Conservation (phyloP, 495 filamentous ascomycete species). For the Podospora sp. region DNA sequence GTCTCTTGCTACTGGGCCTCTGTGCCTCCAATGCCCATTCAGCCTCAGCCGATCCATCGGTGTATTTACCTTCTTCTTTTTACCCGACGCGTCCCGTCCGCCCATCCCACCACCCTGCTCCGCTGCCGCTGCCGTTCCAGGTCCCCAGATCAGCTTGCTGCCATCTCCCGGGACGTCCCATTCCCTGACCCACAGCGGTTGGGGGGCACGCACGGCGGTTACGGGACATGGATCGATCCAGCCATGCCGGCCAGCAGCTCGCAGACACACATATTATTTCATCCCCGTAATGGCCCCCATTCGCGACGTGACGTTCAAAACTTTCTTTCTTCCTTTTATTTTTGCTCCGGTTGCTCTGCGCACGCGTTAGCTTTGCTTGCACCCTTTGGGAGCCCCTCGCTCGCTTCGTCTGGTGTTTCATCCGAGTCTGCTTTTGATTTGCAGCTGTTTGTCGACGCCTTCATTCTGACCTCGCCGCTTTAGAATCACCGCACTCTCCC, state of each 20-base stretch:
- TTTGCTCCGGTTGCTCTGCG: not conserved
- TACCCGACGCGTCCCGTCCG: constrained; percentile 17
- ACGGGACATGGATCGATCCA: constrained; percentile 18
- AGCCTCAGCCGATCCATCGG: constrained; percentile 15
- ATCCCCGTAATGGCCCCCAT: constrained; percentile 16
- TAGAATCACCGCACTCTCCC: not conserved
- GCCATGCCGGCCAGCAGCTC: constrained; percentile 5
- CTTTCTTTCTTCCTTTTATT: not conserved
- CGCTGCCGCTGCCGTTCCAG: constrained; percentile 15
- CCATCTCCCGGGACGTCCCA: constrained; percentile 21
- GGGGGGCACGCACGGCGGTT: constrained; percentile 10
- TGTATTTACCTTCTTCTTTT: constrained; percentile 15
- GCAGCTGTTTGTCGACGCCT: not conserved
- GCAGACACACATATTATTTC: constrained; percentile 15
- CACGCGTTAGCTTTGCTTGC: not conserved
- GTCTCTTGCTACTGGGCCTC: not conserved
- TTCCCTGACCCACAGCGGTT: constrained; percentile 10
- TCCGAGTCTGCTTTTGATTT: not conserved
- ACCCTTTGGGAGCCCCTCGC: not conserved
- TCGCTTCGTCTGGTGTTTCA: not conserved
- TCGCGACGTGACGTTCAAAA: constrained; percentile 2
- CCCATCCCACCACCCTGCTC: constrained; percentile 2
- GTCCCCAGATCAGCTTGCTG: constrained; percentile 9
- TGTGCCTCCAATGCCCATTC: constrained; percentile 8
- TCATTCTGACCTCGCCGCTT: not conserved